Evolutionary conservation across 306 rosid genomes (phyloP), one percentile per base, ranked within the genome.

Genomic region (Coriaria nepalensis): DNA sequence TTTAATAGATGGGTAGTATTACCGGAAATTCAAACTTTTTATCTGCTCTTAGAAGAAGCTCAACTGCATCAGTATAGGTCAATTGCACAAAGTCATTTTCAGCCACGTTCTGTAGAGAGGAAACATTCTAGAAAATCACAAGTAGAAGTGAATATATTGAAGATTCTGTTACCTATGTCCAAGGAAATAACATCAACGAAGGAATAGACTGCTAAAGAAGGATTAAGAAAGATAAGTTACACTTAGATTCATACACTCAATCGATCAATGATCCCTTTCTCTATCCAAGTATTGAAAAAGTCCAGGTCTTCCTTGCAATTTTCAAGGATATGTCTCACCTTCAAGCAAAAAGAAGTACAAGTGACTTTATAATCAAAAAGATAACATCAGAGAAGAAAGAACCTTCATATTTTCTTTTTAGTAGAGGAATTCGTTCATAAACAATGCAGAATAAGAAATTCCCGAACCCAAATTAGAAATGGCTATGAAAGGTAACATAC

Each of bases 281-380:
- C 90, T 54, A 81, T 84, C 97, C 97, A 90, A 38, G 84, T 71
- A 61, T 90, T 69, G 58, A 90, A 90, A 71, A 90, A 90, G 47
- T 81, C 93, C 97, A 90, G 72, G 79, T 90, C 97, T 72, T 84
- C 97, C 76, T 81, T 74, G 82, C 97, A 84, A 65, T 81, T 84
- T 58, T 84, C 78, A 2, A 90, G 97, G 52, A 84, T 43, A 67
- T 81, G 63, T 49, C 62, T 73, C 73, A 84, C 90, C 97, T 90
- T 62, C 74, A 65, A 56, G 58, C 55, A 70, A 38, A 46, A 49
- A 50, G 12, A 46, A 6, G 40, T 4, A 20, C 29, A 20, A 20
- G 52, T 68, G 38, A 70, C 52, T 59, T 13, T 59, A 35, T 32
- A 47, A 35, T 14, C 35, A 42, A 52, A 6, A 43, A 20, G 1